Evolutionary conservation across 371 early-diverging fungal species (phyloP), one percentile per base, ranked within the genome.

Genomic region (Lichtheimia ornata): DNA sequence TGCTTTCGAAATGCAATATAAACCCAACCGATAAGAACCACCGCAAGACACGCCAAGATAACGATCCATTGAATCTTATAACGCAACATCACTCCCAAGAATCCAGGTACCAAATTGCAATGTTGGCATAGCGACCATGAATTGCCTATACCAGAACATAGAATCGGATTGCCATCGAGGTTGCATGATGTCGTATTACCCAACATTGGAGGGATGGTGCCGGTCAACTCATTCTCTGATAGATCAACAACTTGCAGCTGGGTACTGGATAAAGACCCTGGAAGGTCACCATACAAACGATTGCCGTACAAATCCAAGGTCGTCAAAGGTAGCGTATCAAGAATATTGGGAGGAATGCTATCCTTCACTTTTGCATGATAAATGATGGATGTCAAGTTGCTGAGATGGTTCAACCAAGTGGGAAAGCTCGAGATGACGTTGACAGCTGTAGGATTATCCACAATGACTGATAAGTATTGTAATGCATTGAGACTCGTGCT

Each of bases 1-100:
- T 61, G 54, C 9, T 40, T 53, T 30, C 35, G 28, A 7, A 53
- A 24, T 6, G 49, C 14, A 6, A 61, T 27, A 18, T 30, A 61
- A 15, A 55, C 43, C 55, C 55, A 61, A 1, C 53, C 49, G 17
- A 24, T 35, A 24, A 61, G 20, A 15, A 61, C 41, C 13, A 45
- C 5, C 6, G 40, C 12, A n/a, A 61, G 41, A 41, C 62, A 61
- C 5, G 20, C 47, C 15, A 30, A 53, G 7, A 61, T 27, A 4
- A 54, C 54, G 30, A 61, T 54, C 35, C 53, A 53, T 45, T 61
- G 55, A n/a, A 61, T 61, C 62, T 25, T 61, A n/a, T 61, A 61
- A n/a, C 49, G 53, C 11, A 24, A 25, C 62, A 61, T 61, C 7
- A 61, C 20, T 15, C 47, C 55, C 14, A 43, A 13, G 15, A 61